Evolutionary conservation across 305 asterid genomes (phyloP).

Genomic region (Withania somnifera): DNA sequence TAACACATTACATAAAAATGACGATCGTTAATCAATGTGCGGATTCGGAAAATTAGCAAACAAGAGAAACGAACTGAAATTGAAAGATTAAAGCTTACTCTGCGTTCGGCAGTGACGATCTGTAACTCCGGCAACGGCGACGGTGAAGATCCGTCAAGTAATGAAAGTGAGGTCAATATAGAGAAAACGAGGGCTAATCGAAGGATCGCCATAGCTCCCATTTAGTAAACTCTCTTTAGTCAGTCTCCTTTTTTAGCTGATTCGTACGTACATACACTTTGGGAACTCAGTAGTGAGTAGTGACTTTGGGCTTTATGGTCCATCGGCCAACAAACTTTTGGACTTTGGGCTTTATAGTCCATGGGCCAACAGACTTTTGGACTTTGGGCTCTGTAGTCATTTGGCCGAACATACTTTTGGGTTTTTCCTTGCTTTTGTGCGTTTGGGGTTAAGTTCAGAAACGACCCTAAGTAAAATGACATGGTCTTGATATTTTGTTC

Average conservation of each 20-base stretch:
- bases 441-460: no score
- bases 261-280: neutral
- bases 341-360: neutral
- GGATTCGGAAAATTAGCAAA: neutral
- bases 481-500: no score
- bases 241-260: neutral
- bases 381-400: neutral
- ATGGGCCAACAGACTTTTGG: neutral
- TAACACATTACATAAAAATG: neutral
- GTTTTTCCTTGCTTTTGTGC: no score
- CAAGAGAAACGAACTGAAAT: neutral
- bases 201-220: conserved; percentile 33
- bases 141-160: conserved; percentile 17
- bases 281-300: no score
- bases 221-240: neutral
- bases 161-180: conserved; percentile 14
- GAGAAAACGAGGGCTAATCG: conserved; percentile 22
- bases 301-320: neutral
- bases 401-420: neutral
- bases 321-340: neutral
- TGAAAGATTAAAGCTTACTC: conserved; percentile 30
- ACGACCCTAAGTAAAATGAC: no score
- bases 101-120: conserved; percentile 79
- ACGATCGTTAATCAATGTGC: neutral
- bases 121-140: conserved; percentile 42